A percentile compares a stretch with the other conserved stretches of the same genome.
phyloP scores from a whole-genome alignment of 441 rosid genomes.

The Lepidium campestre region DNA sequence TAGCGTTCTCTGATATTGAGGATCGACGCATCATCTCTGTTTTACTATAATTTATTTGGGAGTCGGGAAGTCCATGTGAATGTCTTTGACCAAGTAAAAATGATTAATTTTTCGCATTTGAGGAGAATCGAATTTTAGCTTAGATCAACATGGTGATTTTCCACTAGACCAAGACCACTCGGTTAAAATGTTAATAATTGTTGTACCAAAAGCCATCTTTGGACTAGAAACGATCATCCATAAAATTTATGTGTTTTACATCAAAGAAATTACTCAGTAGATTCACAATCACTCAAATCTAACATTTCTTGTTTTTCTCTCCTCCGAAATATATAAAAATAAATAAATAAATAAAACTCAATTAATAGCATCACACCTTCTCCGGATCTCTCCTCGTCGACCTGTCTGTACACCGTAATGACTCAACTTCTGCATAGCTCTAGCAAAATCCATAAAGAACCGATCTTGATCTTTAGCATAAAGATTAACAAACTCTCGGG shows the following conservation, averaged over 20 bases:
- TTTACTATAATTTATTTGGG: too few species aligned
- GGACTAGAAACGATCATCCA: background rate
- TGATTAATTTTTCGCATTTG: too few species aligned
- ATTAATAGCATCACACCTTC: constrained; percentile 65
- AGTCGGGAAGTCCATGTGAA: too few species aligned
- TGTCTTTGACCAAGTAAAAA: too few species aligned
- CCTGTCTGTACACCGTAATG: constrained; percentile 51
- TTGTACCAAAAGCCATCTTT: background rate
- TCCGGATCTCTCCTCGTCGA: constrained; percentile 62
- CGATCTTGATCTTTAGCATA: constrained; percentile 45
- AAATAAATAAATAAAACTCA: constrained; percentile 18
- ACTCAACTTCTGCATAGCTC: constrained; percentile 63
- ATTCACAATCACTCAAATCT: constrained; percentile 9
- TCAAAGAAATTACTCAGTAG: constrained; percentile 7
- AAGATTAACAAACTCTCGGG: constrained; percentile 42
- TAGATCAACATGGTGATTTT: too few species aligned
- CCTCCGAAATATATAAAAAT: background rate
- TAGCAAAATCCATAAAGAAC: constrained; percentile 48
- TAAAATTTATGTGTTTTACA: constrained; percentile 11
- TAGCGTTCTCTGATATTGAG: too few species aligned
- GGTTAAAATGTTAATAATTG: too few species aligned
- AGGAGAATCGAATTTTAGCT: too few species aligned
- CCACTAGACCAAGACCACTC: too few species aligned
- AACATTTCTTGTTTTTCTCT: background rate
- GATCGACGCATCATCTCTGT: too few species aligned